Evolutionary conservation across 225 moss, liverwort and hornwort genomes (phyloP).

Genomic region (Takakia lepidozioides): DNA sequence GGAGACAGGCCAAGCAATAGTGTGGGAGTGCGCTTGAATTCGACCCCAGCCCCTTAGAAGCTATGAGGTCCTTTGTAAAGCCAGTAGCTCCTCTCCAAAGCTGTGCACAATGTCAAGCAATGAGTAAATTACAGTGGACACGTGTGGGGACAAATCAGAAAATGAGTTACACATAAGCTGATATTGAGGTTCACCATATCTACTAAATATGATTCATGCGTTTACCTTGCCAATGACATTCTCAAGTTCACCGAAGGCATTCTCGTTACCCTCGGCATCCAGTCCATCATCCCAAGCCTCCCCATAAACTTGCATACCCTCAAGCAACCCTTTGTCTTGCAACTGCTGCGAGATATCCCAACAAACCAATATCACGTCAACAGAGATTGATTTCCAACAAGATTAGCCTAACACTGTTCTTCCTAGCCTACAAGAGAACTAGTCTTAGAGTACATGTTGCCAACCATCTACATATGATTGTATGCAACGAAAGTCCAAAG

Average conservation of each 20-base stretch:
- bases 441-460: too few relatives aligned
- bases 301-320: slow-evolving; percentile 47
- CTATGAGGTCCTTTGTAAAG: slow-evolving; percentile 36
- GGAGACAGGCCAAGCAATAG: slow-evolving; percentile 58
- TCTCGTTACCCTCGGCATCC: slow-evolving; percentile 11
- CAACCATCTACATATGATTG: too few relatives aligned
- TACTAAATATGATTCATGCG: too few relatives aligned
- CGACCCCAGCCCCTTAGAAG: slow-evolving; percentile 36
- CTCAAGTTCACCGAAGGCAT: slow-evolving; percentile 42
- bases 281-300: slow-evolving; percentile 27
- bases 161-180: too few relatives aligned
- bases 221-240: slow-evolving; percentile 56
- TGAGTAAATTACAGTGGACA: too few relatives aligned
- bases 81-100: slow-evolving; percentile 39
- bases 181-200: too few relatives aligned
- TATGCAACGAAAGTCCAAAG: too few relatives aligned
- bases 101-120: slow-evolving; percentile 11
- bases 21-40: slow-evolving; percentile 26
- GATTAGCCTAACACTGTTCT: too few relatives aligned
- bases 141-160: too few relatives aligned
- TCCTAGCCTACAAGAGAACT: too few relatives aligned
- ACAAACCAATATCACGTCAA: neutral
- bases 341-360: slow-evolving; percentile 35
- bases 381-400: neutral
- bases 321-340: slow-evolving; percentile 53